Base-by-base conservation (phyloP, 345 rosid species). In the Raphanus raphanistrum region DNA sequence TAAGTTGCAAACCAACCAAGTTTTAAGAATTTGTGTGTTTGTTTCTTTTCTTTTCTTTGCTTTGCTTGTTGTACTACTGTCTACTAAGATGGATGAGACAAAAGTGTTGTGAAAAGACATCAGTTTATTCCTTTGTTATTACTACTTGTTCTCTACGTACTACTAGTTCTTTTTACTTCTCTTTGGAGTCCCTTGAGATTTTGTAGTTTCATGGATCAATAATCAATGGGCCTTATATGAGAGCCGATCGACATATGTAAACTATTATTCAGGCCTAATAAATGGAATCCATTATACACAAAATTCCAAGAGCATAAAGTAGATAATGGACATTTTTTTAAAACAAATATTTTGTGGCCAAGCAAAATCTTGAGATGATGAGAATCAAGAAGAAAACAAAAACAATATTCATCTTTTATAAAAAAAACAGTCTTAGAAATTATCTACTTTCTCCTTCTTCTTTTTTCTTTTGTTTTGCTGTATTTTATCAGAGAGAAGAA, bases 1-100 rank as follows among this genome's bases (percentile, higher is more conserved):
- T 54, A 81, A 82, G 80, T 65, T 81, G 69, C 81, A 72, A 78
- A 78, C 68, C 73, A 72, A 65, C 71, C 81, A 73, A 72, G 77
- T 32, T 28, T 28, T 28, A 28, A 4, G 3, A 4, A 28, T 28
- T 28, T 28, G 3, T 28, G 31, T 28, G 31, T 28, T 28, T 28
- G 0, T 21, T 21, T 21, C 21, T 21, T 21, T 21, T 21, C 21
- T 28, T 28, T 28, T 28, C 31, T 28, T 28, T 28, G 2, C 31
- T 28, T 28, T 28, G 31, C 31, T 28, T 28, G 31, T 28, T 28
- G 31, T 28, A 28, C 31, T 28, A 28, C n/a, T n/a, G n/a, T n/a
- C n/a, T n/a, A n/a, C 31, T 28, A 28, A 28, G 31, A 28, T 28
- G 3, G 31, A 28, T 28, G 31, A 28, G 3, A 28, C 31, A 28